Conservation (phyloP, 306 rosid genomes). For the Adenanthera pavonina region DNA sequence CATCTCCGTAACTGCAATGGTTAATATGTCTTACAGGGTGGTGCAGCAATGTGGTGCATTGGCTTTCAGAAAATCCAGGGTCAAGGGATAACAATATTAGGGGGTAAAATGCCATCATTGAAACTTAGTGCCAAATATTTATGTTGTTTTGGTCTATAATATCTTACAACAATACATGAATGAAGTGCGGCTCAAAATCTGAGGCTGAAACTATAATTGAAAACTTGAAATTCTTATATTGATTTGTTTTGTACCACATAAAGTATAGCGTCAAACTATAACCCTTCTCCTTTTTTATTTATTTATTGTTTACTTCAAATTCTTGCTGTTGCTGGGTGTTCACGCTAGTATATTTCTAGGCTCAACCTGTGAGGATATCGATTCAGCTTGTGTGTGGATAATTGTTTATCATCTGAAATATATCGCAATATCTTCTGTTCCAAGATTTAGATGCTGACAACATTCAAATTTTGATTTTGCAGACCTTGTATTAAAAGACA, state of each 20-base stretch:
- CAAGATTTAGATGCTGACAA: conserved; percentile 38
- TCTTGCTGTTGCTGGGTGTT: conserved; percentile 4
- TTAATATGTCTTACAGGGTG: conserved; percentile 59
- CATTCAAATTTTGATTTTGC: conserved; percentile 35
- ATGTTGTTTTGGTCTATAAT: conserved; percentile 6
- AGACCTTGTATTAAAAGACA: conserved; percentile 95
- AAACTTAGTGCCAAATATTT: conserved; percentile 12
- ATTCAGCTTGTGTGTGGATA: conserved; percentile 6
- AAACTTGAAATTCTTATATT: neutral
- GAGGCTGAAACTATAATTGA: conserved; percentile 15
- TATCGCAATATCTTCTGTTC: conserved; percentile 8
- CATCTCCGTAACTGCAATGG: conserved; percentile 35
- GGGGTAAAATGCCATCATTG: conserved; percentile 63
- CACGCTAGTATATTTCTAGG: conserved; percentile 14
- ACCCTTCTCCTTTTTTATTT: neutral
- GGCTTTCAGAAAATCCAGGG: conserved; percentile 89
- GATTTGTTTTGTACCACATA: neutral
- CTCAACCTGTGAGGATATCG: conserved; percentile 17
- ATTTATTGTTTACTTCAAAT: neutral
- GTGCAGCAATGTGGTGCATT: conserved; percentile 84
- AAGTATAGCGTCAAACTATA: neutral
- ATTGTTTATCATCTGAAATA: conserved; percentile 21
- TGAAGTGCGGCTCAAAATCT: neutral
- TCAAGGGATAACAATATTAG: conserved; percentile 82
- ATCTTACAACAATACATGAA: conserved; percentile 16